phyloP scores from a whole-genome alignment of 371 early-diverging fungal species.

The Globomyces sp. region DNA sequence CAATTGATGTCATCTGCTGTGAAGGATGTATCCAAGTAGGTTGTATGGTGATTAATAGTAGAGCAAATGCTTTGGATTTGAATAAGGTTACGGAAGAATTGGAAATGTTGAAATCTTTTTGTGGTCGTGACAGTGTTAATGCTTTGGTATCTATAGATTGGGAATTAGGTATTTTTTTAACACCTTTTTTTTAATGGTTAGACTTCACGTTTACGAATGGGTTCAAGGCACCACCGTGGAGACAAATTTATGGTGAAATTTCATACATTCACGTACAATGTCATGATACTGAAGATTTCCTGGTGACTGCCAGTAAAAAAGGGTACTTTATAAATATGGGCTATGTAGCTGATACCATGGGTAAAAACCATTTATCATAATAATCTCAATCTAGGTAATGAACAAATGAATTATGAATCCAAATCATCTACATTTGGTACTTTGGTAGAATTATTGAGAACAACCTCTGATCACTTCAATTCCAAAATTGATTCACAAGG shows the following conservation, averaged over 20 bases:
- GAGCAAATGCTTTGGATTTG: conserved; percentile 41
- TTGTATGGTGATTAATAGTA: conserved; percentile 4
- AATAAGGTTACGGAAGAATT: conserved; percentile 47
- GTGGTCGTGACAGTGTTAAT: conserved; percentile 33
- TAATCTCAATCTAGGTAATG: conserved; percentile 32
- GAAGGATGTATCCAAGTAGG: conserved; percentile 36
- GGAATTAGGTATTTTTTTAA: conserved; percentile 37
- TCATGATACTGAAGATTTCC: conserved; percentile 41
- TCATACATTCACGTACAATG: conserved; percentile 45
- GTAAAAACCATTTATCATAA: conserved; percentile 18
- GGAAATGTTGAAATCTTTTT: conserved; percentile 49
- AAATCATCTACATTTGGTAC: conserved; percentile 38
- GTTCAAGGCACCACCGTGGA: conserved; percentile 53
- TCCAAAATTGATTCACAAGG: conserved; percentile 47
- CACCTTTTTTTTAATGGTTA: conserved; percentile 16
- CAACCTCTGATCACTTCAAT: conserved; percentile 41
- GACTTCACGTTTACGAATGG: conserved; percentile 58
- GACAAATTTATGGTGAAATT: conserved; percentile 54
- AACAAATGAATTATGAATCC: conserved; percentile 48
- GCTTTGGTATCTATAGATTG: conserved; percentile 43
- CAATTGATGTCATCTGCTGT: conserved; percentile 43
- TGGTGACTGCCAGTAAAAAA: conserved; percentile 48
- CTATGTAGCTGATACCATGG: conserved; percentile 45
- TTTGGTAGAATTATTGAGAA: conserved; percentile 41
- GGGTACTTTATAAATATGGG: conserved; percentile 59